A percentile compares a stretch with the other conserved stretches of the same genome.
phyloP scores from a whole-genome alignment of 495 filamentous ascomycete genomes.

The Hypoxylon fragiforme region DNA sequence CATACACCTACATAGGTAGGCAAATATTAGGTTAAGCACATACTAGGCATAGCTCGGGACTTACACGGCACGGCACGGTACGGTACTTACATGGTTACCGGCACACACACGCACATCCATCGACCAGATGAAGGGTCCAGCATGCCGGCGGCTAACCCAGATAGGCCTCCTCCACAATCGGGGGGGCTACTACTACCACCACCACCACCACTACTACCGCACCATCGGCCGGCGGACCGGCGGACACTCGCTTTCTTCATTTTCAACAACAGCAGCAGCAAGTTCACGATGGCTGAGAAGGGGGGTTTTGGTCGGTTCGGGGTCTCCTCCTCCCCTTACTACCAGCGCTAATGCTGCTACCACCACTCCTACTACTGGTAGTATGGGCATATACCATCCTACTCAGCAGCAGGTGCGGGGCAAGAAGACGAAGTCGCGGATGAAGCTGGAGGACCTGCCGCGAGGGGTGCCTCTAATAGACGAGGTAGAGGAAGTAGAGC shows the following conservation, averaged over 20 bases:
- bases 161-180: too few species aligned
- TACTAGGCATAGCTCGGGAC: too few species aligned
- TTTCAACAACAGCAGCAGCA: too few species aligned
- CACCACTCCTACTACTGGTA: neutral
- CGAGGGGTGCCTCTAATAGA: constrained; percentile 60
- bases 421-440: constrained; percentile 52
- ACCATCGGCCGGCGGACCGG: constrained; percentile 5
- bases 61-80: too few species aligned
- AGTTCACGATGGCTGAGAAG: constrained; percentile 1
- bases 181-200: too few species aligned
- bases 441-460: constrained; percentile 66
- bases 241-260: constrained; percentile 5
- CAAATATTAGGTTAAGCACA: too few species aligned
- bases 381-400: neutral
- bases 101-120: too few species aligned
- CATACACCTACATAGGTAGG: too few species aligned
- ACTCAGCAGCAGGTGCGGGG: constrained; percentile 19
- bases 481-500: too few species aligned
- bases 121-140: constrained; percentile 33
- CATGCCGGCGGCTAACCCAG: constrained; percentile 35
- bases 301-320: too few species aligned
- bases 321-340: too few species aligned
- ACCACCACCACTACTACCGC: constrained; percentile 7
- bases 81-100: too few species aligned
- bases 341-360: neutral